Base-by-base conservation (phyloP, 2,329 filamentous ascomycete species). In the Xylariaceae sp. region DNA sequence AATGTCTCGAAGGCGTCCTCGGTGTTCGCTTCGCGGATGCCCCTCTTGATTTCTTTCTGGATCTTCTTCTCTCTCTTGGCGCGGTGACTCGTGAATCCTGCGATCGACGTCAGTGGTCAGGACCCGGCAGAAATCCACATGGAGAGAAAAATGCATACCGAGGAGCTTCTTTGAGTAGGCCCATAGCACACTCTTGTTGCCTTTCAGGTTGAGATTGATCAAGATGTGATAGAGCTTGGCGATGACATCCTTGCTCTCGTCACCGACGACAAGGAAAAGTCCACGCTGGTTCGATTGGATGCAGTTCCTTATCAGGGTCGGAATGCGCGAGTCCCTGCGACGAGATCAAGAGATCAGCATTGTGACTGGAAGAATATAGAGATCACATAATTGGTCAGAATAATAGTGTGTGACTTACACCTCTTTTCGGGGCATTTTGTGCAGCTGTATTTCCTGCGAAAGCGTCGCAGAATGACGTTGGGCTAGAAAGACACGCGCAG, bases 21-120 rank as follows among this genome's bases (percentile, higher is more conserved):
- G 57, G 86, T 84, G 74, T 99, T 96, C 63, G 89, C 85, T 75
- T 99, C 94, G 71, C 95, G 86, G 66, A 92, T 91, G 50, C 94
- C 94, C 69, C 92, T 85, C 79, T 96, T 97, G 75, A 99, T 91
- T 72, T 99, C 94, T 76, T 93, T 96, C 79, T 96, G 96, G 75
- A 99, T 97, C 80, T 97, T 99, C 71, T 88, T 87, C 76, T 99
- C 94, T 69, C 94, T 89, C 86, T 99, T 99, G 81, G 96, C 95
- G 57, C 94, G 89, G 76, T 99, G 92, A 78, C 90, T 86, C 35
- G 57, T 58, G 5, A 61, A 60, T 37, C 57, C 55, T 62, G 5
- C 11, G 51, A 57, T 48, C 35, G n/a, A 35, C 13, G 48, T 53
- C 13, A 50, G 55, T 42, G 39, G 37, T n/a, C 34, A 56, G 15